Percentiles rank a stretch among this genome's conserved stretches.
These are phyloP conservation scores for Pythium folliculosum DNA, from an alignment of 352 stramenopile genomes.

Conservation along the genomic window DNA sequence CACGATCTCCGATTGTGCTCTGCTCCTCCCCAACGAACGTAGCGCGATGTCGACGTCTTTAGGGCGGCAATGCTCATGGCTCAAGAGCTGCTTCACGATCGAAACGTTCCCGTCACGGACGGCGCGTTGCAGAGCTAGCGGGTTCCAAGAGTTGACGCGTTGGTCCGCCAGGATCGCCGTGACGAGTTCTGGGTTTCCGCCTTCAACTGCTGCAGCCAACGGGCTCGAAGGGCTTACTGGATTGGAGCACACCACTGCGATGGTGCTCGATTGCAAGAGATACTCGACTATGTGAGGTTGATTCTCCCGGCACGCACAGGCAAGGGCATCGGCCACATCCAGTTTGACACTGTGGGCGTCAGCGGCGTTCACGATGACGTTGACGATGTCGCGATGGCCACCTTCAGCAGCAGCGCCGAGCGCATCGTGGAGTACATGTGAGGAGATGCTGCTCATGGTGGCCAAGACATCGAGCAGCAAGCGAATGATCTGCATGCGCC, in stretches of 20 bases:
- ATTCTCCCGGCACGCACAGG: not conserved
- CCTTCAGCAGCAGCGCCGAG: slow-evolving; percentile 1
- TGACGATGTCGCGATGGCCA: not conserved
- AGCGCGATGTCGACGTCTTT: slow-evolving; percentile 16
- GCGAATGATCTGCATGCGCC: not conserved
- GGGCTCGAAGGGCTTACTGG: not conserved
- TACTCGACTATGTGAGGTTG: not conserved
- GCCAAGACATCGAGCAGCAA: not conserved
- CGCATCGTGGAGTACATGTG: not conserved
- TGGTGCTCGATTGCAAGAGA: not conserved
- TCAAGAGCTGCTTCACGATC: slow-evolving; percentile 14
- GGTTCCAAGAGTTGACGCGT: slow-evolving; percentile 20
- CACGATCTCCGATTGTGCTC: not conserved
- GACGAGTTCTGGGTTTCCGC: slow-evolving; percentile 6
- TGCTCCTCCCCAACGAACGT: not conserved
- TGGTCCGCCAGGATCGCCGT: not conserved
- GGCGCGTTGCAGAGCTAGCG: slow-evolving; percentile 14
- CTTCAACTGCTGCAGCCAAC: slow-evolving; percentile 10
- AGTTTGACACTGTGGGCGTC: not conserved
- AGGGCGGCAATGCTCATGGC: slow-evolving; percentile 8
- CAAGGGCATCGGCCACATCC: slow-evolving; percentile 3
- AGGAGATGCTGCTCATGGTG: not conserved
- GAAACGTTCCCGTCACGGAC: not conserved
- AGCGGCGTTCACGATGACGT: not conserved
- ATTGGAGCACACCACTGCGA: not conserved